Percentiles rank a stretch among this genome's conserved stretches.
These are phyloP conservation scores for Fusarium sp. DNA, from an alignment of 2,329 filamentous ascomycete species.

Conservation along the genomic window DNA sequence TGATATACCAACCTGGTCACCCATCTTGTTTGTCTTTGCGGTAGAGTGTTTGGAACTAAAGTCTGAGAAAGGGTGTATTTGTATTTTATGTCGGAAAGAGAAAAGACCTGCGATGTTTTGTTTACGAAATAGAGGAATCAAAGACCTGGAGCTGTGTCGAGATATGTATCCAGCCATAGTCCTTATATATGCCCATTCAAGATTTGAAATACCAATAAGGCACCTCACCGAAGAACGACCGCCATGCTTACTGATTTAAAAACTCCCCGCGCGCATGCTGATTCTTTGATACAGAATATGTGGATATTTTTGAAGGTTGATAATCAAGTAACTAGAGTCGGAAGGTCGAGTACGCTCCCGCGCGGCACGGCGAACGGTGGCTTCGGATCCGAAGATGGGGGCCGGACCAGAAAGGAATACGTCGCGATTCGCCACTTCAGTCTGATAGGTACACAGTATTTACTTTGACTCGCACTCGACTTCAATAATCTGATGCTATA, in stretches of 20 bases:
- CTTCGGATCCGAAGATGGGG: neutral
- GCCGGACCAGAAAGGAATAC: neutral
- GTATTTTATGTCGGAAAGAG: neutral
- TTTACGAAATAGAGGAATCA: neutral
- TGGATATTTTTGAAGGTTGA: neutral
- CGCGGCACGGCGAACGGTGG: neutral
- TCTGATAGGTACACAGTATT: neutral
- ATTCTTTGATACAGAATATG: neutral
- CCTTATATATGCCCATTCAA: neutral
- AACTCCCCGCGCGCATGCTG: neutral
- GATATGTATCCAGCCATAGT: neutral
- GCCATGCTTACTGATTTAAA: neutral
- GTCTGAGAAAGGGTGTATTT: rapidly evolving
- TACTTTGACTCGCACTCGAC: too few relatives aligned
- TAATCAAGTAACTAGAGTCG: slow-evolving; percentile 8
- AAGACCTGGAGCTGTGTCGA: neutral
- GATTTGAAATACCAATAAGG: neutral
- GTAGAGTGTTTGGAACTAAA: neutral
- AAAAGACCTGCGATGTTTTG: rapidly evolving
- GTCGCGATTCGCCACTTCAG: neutral
- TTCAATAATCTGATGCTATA: neutral
- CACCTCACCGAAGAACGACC: too few relatives aligned
- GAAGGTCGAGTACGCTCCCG: neutral
- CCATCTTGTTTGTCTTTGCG: neutral
- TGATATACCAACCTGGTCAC: neutral